phyloP scores from a whole-genome alignment of 176 grass and related monocot genomes.

The Eleusine indica region DNA sequence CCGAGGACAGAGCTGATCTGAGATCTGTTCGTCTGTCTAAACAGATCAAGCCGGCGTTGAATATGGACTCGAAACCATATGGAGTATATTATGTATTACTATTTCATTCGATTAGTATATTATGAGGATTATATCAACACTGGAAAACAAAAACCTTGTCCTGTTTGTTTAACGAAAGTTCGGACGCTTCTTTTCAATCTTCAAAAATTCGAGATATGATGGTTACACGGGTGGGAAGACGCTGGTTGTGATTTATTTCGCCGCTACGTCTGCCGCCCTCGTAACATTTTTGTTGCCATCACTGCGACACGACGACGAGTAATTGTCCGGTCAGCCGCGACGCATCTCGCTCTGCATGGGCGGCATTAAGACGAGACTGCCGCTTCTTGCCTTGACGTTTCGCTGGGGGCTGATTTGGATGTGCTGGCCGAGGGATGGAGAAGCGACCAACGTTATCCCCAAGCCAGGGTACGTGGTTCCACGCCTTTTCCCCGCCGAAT shows the following conservation, averaged over 20 bases:
- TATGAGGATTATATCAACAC: background rate
- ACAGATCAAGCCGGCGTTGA: slow-evolving; percentile 49
- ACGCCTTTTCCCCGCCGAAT: background rate
- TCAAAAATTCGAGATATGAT: no score
- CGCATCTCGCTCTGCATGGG: background rate
- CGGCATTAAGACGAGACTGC: background rate
- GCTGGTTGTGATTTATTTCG: slow-evolving; percentile 7
- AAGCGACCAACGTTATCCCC: background rate
- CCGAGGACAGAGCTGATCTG: slow-evolving; percentile 41
- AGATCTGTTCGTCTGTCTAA: slow-evolving; percentile 45
- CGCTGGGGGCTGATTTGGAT: background rate
- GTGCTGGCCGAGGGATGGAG: slow-evolving; percentile 2
- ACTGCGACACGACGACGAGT: slow-evolving; percentile 31
- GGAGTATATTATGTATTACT: slow-evolving; percentile 21
- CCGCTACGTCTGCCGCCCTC: background rate
- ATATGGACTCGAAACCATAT: slow-evolving; percentile 18
- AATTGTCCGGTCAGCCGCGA: slow-evolving; percentile 1
- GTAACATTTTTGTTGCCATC: slow-evolving; percentile 13
- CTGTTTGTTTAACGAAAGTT: background rate
- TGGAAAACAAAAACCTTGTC: background rate
- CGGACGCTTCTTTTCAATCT: background rate
- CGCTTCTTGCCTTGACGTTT: background rate
- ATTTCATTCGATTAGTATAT: background rate
- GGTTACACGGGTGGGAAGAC: background rate
- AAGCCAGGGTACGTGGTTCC: background rate